Evolutionary conservation across 495 filamentous ascomycete species (phyloP), one percentile per base, ranked within the genome.

Genomic region (Penicillium arizonense): DNA sequence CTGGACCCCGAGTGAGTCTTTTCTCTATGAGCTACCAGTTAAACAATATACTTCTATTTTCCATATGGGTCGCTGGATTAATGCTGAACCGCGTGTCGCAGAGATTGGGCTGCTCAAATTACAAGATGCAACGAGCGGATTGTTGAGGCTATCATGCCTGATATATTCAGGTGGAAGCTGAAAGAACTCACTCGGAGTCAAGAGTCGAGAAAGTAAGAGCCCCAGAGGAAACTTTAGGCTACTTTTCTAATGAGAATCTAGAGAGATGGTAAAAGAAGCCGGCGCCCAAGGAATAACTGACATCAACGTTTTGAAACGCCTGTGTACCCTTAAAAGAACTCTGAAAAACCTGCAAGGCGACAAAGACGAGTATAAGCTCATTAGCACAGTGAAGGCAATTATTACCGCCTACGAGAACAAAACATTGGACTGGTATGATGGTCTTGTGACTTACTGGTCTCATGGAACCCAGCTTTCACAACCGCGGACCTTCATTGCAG

Each of bases 21-120:
- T 18, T 18, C 18, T 33, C 14, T 13, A 18, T 16, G 26, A 20
- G 20, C 5, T 9, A 8, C 20, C 5, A 6, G 9, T 18, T 18
- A 18, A 18, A 18, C 18, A 18, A 18, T 1, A 18, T 38, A 30
- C 16, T 38, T 20, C 4, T 13, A 7, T 9, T 42, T 11, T 13
- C 9, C 32, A 38, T 18, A 32, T 18, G 2, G 10, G 2, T 8
- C 12, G n/a, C 3, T 24, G 30, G n/a, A 30, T 16, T 7, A 3
- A 10, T 43, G 11, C 12, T 16, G 30, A 28, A 28, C 2, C 14
- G 3, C 18, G 0, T 12, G 33, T 32, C n/a, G 6, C 16, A 60
- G 53, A 18, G 49, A 60, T 43, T 30, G 42, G 8, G 49, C 56
- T 36, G 45, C 53, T 21, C 48, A 60, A 28, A 60, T 60, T 14